Evolutionary conservation across 78 protist species (phyloP).

Genomic region (Protostelium mycophagum): DNA sequence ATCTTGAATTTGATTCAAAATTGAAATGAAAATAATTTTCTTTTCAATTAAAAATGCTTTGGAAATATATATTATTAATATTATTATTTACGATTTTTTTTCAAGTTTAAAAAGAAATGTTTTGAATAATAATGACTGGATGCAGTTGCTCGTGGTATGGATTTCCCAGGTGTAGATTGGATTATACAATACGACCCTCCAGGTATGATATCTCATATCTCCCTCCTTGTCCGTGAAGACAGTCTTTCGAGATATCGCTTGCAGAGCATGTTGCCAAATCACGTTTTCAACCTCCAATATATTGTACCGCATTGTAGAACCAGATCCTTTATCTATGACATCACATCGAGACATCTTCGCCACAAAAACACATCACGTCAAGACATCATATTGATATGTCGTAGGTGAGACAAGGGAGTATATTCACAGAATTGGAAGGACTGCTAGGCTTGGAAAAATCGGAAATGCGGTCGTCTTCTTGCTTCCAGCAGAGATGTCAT

Average conservation of each 20-base stretch:
- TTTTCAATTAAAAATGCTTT: not conserved
- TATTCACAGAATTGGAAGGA: constrained; percentile 98
- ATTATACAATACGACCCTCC: constrained; percentile 92
- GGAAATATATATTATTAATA: not conserved
- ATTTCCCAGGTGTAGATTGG: constrained; percentile 81
- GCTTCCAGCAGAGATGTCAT: constrained; percentile 57
- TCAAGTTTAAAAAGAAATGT: too few species aligned
- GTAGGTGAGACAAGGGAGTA: constrained; percentile 86
- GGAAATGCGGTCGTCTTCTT: constrained; percentile 84
- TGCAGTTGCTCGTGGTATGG: constrained; percentile 87
- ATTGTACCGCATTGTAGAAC: too few species aligned
- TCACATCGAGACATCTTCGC: too few species aligned
- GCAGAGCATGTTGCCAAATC: too few species aligned
- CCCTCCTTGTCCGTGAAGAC: too few species aligned
- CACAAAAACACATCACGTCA: too few species aligned
- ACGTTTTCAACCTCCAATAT: too few species aligned
- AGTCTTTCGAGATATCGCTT: too few species aligned
- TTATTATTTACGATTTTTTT: not conserved
- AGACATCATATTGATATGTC: too few species aligned
- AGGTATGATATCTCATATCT: too few species aligned
- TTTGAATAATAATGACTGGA: too few species aligned
- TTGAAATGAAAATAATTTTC: not conserved
- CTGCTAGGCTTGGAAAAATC: constrained; percentile 90
- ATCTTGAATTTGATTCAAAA: not conserved
- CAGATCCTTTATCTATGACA: too few species aligned